These are phyloP conservation scores for Pharnaceum exiguum DNA, from an alignment of 148 eudicot species.

Conservation along the genomic window DNA sequence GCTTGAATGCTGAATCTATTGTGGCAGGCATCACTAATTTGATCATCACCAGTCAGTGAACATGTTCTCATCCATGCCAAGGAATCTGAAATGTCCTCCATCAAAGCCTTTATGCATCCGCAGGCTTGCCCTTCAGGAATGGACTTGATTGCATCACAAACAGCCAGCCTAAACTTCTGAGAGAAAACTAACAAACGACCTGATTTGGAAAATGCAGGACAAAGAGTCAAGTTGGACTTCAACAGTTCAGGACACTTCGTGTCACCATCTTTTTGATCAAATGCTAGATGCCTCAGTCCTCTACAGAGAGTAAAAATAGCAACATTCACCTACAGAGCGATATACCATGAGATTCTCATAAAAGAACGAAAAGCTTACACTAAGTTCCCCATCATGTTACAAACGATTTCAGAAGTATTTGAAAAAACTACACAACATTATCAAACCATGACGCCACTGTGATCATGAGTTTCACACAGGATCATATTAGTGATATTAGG, in stretches of 20 bases:
- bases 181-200: conserved; percentile 53
- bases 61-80: conserved; percentile 60
- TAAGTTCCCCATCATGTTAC: background rate
- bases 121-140: conserved; percentile 95
- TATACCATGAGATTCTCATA: conserved; percentile 11
- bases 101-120: conserved; percentile 53
- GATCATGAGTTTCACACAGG: too few species aligned
- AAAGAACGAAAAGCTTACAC: background rate
- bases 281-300: conserved; percentile 47
- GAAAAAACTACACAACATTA: too few species aligned
- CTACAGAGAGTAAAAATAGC: conserved; percentile 67
- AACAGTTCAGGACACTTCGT: conserved; percentile 13
- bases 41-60: conserved; percentile 23
- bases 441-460: too few species aligned
- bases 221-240: conserved; percentile 19
- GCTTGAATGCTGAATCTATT: conserved; percentile 34
- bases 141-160: conserved; percentile 54
- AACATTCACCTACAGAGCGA: conserved; percentile 53
- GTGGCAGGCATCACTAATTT: conserved; percentile 20
- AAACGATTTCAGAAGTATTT: too few species aligned
- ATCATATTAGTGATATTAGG: too few species aligned
- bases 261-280: conserved; percentile 25
- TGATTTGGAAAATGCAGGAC: conserved; percentile 47
- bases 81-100: conserved; percentile 61
- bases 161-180: conserved; percentile 55